Evolutionary conservation across 129 eudicot genomes (phyloP).

Genomic region (Deinandra increscens): DNA sequence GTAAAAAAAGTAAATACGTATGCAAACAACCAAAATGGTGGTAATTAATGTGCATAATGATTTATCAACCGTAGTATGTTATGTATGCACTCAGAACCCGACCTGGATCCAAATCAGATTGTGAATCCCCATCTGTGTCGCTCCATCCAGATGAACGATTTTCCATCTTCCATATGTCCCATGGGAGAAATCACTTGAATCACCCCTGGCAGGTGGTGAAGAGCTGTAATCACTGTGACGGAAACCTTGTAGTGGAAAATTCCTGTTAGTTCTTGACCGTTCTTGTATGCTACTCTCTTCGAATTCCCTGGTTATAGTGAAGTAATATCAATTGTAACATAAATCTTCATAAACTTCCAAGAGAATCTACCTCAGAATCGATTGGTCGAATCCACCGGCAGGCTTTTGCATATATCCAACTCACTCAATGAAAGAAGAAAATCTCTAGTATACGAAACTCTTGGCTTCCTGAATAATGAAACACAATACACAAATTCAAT

Average conservation of each 20-base stretch:
- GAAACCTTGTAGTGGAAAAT: constrained; percentile 56
- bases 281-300: constrained; percentile 58
- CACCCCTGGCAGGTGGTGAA: constrained; percentile 82
- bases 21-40: too few species aligned
- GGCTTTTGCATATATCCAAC: constrained; percentile 66
- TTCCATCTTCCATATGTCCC: constrained; percentile 62
- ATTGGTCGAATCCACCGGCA: constrained; percentile 64
- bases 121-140: constrained; percentile 69
- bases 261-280: constrained; percentile 53
- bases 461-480: constrained; percentile 50
- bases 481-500: neutral
- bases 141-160: constrained; percentile 68
- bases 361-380: constrained; percentile 51
- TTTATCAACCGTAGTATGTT: constrained; percentile 1
- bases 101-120: constrained; percentile 72
- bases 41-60: neutral
- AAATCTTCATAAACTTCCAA: neutral
- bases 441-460: constrained; percentile 65
- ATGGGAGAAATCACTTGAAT: constrained; percentile 31
- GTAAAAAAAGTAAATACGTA: neutral
- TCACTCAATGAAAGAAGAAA: constrained; percentile 69
- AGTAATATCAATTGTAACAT: constrained; percentile 11
- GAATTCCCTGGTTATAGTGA: constrained; percentile 53
- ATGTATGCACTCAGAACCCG: constrained; percentile 20
- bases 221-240: constrained; percentile 70